Conservation (phyloP, 164 flowering plant genomes). For the Malania oleifera region DNA sequence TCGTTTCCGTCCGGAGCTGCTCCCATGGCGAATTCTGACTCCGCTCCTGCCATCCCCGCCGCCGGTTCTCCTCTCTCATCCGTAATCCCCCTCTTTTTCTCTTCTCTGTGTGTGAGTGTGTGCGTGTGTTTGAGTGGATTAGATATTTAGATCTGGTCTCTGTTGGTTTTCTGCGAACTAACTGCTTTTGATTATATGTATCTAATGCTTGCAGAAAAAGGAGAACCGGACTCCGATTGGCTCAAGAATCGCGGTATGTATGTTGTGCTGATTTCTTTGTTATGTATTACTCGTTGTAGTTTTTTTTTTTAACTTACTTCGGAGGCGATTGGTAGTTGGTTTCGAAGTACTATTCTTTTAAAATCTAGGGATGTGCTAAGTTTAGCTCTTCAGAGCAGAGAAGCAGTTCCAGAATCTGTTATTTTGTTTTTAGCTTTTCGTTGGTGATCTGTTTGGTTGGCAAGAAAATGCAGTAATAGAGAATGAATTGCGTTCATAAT, state of each 20-base stretch:
- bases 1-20: too few relatives aligned
- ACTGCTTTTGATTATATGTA: conserved; percentile 6
- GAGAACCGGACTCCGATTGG: conserved; percentile 48
- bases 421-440: too few relatives aligned
- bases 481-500: too few relatives aligned
- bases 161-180: not conserved
- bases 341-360: too few relatives aligned
- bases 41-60: conserved; percentile 8
- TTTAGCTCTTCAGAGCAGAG: too few relatives aligned
- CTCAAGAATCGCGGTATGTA: conserved; percentile 49
- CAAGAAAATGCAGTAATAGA: too few relatives aligned
- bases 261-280: not conserved
- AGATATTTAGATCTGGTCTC: not conserved
- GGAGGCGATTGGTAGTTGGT: too few relatives aligned
- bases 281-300: not conserved
- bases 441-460: too few relatives aligned
- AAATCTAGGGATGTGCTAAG: too few relatives aligned
- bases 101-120: not conserved
- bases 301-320: too few relatives aligned
- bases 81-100: not conserved
- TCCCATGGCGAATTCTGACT: conserved; percentile 12
- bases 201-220: conserved; percentile 43
- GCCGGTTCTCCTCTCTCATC: not conserved
- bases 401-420: too few relatives aligned
- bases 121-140: too few relatives aligned